Base-by-base conservation (phyloP, 345 rosid genomes). In the Isatis tinctoria region DNA sequence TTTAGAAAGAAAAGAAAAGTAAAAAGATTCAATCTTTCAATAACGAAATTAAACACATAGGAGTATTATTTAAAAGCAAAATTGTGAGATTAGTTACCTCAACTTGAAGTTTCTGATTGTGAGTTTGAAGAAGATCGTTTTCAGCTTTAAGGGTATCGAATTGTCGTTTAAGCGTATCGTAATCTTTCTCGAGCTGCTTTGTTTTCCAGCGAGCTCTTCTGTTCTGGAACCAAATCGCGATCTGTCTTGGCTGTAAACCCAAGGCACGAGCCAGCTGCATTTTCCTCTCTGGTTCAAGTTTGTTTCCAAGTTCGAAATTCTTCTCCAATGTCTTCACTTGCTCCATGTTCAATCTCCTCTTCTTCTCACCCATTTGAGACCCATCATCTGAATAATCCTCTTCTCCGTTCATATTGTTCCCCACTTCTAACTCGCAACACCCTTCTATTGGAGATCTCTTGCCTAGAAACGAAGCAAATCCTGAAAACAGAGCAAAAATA, bases 251-350 rank as follows among this genome's bases (percentile, higher is more conserved):
- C 39, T 96, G 99, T 59, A 96, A 85, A 28, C 92, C 91, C 53
- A 96, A 93, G 74, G 92, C 91, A 72, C 92, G 85, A 57, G 99
- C 99, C 49, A 96, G 80, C 79, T 96, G 97, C 90, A 96, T 87
- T 86, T 92, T 96, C 78, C 96, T 89, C 84, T 96, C 98, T 16
- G 98, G 98, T 75, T 96, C 98, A 78, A 92, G 99, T 84, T 96
- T 92, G 72, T 90, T 96, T 8, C 98, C 97, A 68, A 96, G 82
- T 82, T 96, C 98, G 52, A 96, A 96, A 76, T 86, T 92, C 82
- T 87, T 96, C 84, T 96, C 99, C 36, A 96, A 84, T 12, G 97
- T 92, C 83, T 86, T 92, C 12, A 92, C 98, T 70, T 96, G 99
- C 45, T 90, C 99, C 87, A 90, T 80, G 79, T 81, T 96, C 41